Evolutionary conservation across 345 rosid species (phyloP), one percentile per base, ranked within the genome.

Genomic region (Zanthoxylum bungeanum): DNA sequence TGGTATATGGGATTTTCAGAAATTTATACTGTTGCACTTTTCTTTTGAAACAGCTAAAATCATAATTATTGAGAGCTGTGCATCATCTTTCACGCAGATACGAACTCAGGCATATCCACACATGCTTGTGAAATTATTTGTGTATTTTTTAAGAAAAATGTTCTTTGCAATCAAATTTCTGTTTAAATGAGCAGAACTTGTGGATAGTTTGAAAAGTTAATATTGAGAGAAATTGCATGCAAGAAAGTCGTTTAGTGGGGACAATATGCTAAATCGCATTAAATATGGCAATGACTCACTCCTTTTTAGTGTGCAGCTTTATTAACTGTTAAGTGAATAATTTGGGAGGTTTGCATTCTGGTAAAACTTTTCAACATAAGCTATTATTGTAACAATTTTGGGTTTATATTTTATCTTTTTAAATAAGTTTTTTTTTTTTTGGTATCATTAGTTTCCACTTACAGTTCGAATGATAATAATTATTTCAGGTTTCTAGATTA

Each of bases 401-500:
- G 10, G 6, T 65, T 47, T 14, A 14, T 22, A 21, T 34, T 34
- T 1, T n/a, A n/a, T 17, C 22, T 67, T 31, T 46, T 66, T 3
- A 0, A 19, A 25, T 37, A 50, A n/a, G n/a, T n/a, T n/a, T n/a
- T 44, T 44, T 44, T 44, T 14, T 24, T 5, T 53, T 52, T 39
- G 53, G 17, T 68, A 4, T 36, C 17, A 24, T 68, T 33, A 33
- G 11, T 60, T 31, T 70, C 60, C 24, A 27, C 52, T 17, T 31
- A 25, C 37, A 4, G 58, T 59, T 72, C 46, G 25, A 55, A 19
- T 77, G 66, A 5, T 78, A 71, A 63, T 63, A 8, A 69, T 56
- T 33, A 17, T 78, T 75, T 55, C 90, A 93, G 97, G 87, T 91
- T 62, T 77, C 89, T 52, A 86, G 91, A 69, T 81, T 93, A 73